Evolutionary conservation across 2,329 filamentous ascomycete genomes (phyloP).

Genomic region (Aspergillus sojae): DNA sequence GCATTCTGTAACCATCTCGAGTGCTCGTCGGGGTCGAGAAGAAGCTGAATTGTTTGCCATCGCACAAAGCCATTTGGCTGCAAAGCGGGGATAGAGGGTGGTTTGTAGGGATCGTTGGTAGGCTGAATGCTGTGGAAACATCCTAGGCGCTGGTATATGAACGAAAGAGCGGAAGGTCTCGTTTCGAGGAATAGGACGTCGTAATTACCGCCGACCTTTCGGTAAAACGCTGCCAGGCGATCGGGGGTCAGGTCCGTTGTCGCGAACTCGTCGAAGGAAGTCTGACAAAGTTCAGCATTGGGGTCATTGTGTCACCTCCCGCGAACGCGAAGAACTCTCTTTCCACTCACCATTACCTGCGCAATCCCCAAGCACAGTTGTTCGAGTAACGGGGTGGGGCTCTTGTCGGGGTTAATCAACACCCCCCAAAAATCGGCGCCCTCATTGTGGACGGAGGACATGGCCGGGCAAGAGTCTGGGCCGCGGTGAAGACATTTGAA

Average conservation of each 20-base stretch:
- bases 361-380: slow-evolving; percentile 70
- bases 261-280: slow-evolving; percentile 36
- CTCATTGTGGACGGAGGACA: slow-evolving; percentile 32
- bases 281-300: slow-evolving; percentile 20
- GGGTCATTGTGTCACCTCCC: neutral
- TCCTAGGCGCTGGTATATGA: slow-evolving; percentile 88
- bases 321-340: slow-evolving; percentile 5
- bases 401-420: slow-evolving; percentile 69
- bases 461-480: slow-evolving; percentile 24
- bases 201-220: slow-evolving; percentile 72
- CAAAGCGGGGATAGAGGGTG: slow-evolving; percentile 79
- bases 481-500: slow-evolving; percentile 21
- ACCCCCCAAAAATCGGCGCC: slow-evolving; percentile 56
- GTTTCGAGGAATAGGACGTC: slow-evolving; percentile 79
- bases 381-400: slow-evolving; percentile 67
- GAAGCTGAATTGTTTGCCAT: slow-evolving; percentile 90
- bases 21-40: slow-evolving; percentile 86
- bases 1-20: slow-evolving; percentile 80
- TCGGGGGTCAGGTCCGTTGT: slow-evolving; percentile 56
- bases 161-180: slow-evolving; percentile 74
- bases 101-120: slow-evolving; percentile 66
- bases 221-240: slow-evolving; percentile 78
- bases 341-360: slow-evolving; percentile 66
- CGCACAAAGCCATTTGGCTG: slow-evolving; percentile 83
- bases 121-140: slow-evolving; percentile 88